Evolutionary conservation across 768 basidiomycete genomes (phyloP), one percentile per base, ranked within the genome.

Genomic region (Auricularia auricula-judae): DNA sequence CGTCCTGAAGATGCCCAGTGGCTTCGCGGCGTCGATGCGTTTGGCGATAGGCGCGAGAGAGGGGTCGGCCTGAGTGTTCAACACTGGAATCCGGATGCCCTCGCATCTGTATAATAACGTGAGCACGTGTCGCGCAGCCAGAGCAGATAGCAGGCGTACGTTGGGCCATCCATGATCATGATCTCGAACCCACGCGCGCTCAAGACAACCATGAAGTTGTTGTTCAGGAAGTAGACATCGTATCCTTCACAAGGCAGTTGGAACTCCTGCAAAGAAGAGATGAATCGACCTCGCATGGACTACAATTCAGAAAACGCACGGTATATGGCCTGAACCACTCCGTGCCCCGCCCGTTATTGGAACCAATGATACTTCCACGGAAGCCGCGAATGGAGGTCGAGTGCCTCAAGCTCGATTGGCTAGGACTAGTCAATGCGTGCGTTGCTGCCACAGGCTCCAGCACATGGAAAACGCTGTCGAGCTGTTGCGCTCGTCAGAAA

Each of bases 311-410:
- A 7, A 21, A 29, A 58, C 34, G 39, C 56, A 70, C 74, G 65
- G 77, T 78, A 71, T 76, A 77, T 2, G 74, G 71, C 4, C 77
- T 69, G 71, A 80, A 79, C 78, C 77, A 76, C 59, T 78, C 77
- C 33, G 33, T 8, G 8, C 71, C 61, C 18, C 34, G 23, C 23
- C 56, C 56, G 23, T 18, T 18, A 18, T 54, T 54, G 7, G n/a
- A n/a, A 18, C 29, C 56, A 10, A 59, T 34, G 47, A 51, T 51
- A 53, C 72, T 71, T 16, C 70, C 70, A 11, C 76, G 69, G 33
- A 70, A 63, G 23, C 29, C 1, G 66, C 68, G 59, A 62, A 70
- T 64, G n/a, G 66, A 21, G 39, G 14, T 7, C 23, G 64, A 56
- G 23, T 59, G 42, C 56, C 67, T 59, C 35, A 51, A 3, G 10